Evolutionary conservation across 768 basidiomycete genomes (phyloP), one percentile per base, ranked within the genome.

Genomic region (Leccinum sublutescens): DNA sequence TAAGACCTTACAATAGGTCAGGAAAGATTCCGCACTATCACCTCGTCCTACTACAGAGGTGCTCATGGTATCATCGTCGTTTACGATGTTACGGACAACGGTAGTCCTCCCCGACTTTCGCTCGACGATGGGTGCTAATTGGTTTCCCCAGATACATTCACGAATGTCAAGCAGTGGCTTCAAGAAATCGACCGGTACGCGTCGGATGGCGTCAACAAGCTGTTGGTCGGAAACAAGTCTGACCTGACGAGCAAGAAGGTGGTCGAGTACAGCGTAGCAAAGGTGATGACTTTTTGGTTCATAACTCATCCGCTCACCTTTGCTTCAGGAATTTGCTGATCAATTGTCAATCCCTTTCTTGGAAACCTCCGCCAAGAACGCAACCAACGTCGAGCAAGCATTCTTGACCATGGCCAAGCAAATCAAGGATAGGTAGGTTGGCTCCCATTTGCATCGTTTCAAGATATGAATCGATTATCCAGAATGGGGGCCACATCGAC

Each of bases 371-470:
- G 97, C 97, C 36, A 98, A 98, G 90, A 94, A 91, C 68, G 93
- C 95, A 55, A 95, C 95, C 62, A 97, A 97, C 67, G 97, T 99
- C 60, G 97, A 99, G 75, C 94, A 99, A 76, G 95, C 97, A 5
- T 99, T 99, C 85, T 87, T 98, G 81, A 95, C 95, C 31, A 93
- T 99, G 85, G 95, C 97, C 4, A 92, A 96, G 81, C 92, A 93
- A 77, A 93, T 94, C 73, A 93, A 94, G 74, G 92, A 94, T 75
- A 86, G 91, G 91, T 89, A 68, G 33, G 84, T 63, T 3, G 21
- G 11, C 40, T 9, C 9, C 48, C 12, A n/a, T 17, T 5, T 15
- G 27, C 10, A 36, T 33, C 23, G 34, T 50, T 40, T 50, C 11
- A 34, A 38, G 17, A 31, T 56, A 12, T 53, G 62, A 19, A 56